Percentiles rank a stretch among this genome's conserved stretches.
Conservation (phyloP, 148 eudicot genomes). For the Euryodendron excelsum region DNA sequence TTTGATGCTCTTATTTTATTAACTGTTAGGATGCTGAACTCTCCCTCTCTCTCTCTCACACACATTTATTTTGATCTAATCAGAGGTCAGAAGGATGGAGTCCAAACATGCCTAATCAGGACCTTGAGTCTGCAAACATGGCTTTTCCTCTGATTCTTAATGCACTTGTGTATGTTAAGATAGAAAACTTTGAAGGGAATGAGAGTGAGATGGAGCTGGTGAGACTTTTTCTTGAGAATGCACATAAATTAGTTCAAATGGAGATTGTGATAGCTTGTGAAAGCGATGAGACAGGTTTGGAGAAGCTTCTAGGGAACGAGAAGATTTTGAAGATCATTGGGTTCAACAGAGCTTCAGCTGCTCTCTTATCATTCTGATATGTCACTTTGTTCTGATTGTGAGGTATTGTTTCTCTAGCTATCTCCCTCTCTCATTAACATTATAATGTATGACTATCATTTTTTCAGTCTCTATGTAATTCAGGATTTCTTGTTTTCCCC, state of each 20-base stretch:
- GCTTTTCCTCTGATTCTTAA: not conserved
- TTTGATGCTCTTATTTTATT: too few relatives aligned
- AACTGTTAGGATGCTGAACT: not conserved
- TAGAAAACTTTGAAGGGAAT: not conserved
- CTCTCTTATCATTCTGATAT: too few relatives aligned
- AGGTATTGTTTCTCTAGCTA: too few relatives aligned
- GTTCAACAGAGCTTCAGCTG: too few relatives aligned
- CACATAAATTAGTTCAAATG: not conserved
- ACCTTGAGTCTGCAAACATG: not conserved
- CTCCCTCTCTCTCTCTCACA: not conserved
- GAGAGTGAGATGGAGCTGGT: slow-evolving; percentile 9
- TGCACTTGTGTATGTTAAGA: not conserved
- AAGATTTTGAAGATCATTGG: too few relatives aligned
- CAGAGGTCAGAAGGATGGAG: not conserved
- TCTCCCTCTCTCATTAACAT: too few relatives aligned
- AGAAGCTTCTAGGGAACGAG: too few relatives aligned
- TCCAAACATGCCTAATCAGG: not conserved
- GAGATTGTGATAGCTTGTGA: not conserved
- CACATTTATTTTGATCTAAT: not conserved
- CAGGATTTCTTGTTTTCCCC: too few relatives aligned
- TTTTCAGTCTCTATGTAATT: too few relatives aligned
- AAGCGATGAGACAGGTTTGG: too few relatives aligned
- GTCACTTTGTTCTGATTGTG: too few relatives aligned
- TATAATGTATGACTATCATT: too few relatives aligned
- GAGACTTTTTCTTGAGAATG: not conserved